Percentiles rank a stretch among this genome's conserved stretches.
These are phyloP conservation scores for Russula compacta DNA, from an alignment of 768 basidiomycete species.

Conservation along the genomic window DNA sequence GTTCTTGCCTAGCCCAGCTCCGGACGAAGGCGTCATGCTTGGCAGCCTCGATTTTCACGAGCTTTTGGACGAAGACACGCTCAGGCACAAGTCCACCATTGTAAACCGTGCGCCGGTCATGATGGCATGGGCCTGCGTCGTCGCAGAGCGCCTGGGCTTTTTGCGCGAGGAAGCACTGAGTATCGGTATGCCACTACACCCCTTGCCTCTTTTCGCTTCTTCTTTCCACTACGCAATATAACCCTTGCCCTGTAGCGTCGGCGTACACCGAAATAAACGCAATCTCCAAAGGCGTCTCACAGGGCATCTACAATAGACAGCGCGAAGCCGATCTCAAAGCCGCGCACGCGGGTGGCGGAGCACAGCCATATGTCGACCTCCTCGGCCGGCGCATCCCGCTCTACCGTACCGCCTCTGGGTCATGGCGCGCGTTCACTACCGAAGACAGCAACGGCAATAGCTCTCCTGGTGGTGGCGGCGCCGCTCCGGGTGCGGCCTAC, in stretches of 20 bases:
- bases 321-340: conserved; percentile 50
- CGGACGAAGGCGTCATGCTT: conserved; percentile 41
- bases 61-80: conserved; percentile 58
- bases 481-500: conserved; percentile 66
- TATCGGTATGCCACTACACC: conserved; percentile 45
- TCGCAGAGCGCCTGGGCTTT: conserved; percentile 83
- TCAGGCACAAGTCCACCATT: conserved; percentile 52
- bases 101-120: conserved; percentile 91
- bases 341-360: conserved; percentile 39
- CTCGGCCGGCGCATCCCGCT: conserved; percentile 81
- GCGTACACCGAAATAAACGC: conserved; percentile 94
- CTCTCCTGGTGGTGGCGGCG: conserved; percentile 31
- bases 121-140: conserved; percentile 86
- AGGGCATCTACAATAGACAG: conserved; percentile 62
- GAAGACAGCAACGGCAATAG: conserved; percentile 20
- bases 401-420: conserved; percentile 50
- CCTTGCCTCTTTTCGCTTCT: not conserved
- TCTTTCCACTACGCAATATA: not conserved
- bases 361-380: conserved; percentile 79
- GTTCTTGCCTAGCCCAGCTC: conserved; percentile 43
- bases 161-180: conserved; percentile 83
- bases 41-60: conserved; percentile 66
- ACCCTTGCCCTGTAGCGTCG: conserved; percentile 46
- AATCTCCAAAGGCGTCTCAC: conserved; percentile 69
- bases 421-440: conserved; percentile 78